Base-by-base conservation (phyloP, 108 stramenopile genomes). In the Cyclotella sp. region DNA sequence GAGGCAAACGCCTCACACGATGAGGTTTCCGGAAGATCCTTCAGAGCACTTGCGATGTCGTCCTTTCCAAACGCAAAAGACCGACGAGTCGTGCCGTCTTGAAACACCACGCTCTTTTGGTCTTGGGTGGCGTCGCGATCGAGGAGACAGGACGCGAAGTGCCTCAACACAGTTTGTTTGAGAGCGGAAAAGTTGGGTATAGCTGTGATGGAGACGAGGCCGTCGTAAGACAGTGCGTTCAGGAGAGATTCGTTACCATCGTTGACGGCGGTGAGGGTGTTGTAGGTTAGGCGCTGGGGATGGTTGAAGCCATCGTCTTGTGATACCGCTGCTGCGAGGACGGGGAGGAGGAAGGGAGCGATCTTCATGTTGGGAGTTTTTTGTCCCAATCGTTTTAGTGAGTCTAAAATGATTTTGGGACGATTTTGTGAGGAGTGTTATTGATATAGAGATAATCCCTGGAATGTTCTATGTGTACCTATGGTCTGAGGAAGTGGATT, bases 1-100 rank as follows among this genome's bases (percentile, higher is more conserved):
- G 13, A 10, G 7, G 13, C 19, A 54, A 58, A 78, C 0, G 34
- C 63, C 9, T 66, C 61, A 24, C 70, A 47, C 11, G 68, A 64
- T 18, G 26, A 27, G 66, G 75, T 67, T 21, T 65, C 8, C 6
- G 46, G 64, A 22, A 47, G 46, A 22, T 47, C 64, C 27, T 11
- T 27, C 57, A 22, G 43, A 11, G 62, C 29, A 30, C 19, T 18
- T 39, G 64, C 75, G 19, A n/a, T 66, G 24, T 67, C 53, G 0
- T 12, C 60, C 41, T 0, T 42, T 12, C 22, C 61, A 52, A 66
- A 27, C 10, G 75, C 81, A 46, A 77, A 72, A 9, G 81, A 77
- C 27, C 70, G 61, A 40, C 81, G 81, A n/a, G 77, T 47, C 26
- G 81, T 77, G 15, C 81, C 81, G 59, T 82, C 81, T 16, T 9